Percentiles rank a stretch among this genome's conserved stretches.
phyloP scores from a whole-genome alignment of 1,139 yeast species.

The Yamadazyma buinensis region DNA sequence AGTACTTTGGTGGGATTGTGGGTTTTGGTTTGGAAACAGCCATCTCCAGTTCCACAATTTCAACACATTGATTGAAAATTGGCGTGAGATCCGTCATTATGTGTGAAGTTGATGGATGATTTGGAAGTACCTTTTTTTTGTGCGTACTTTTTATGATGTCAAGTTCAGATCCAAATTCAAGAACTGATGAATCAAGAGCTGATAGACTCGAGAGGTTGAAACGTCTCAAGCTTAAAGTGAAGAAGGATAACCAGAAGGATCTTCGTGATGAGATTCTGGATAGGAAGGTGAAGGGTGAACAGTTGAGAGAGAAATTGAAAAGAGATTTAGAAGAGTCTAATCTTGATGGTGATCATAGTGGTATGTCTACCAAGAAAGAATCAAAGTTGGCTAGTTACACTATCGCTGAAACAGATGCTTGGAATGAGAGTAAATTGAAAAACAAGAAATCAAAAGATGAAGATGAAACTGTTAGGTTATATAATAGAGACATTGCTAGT shows the following conservation, averaged over 20 bases:
- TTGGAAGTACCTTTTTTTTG: too few relatives aligned
- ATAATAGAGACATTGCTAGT: conserved; percentile 42
- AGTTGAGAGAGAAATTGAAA: conserved; percentile 2
- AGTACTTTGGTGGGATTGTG: conserved; percentile 8
- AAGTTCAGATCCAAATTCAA: too few relatives aligned
- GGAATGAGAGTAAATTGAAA: conserved; percentile 39
- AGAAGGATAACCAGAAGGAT: conserved; percentile 11
- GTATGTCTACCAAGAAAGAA: conserved; percentile 1
- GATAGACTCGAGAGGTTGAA: conserved; percentile 8
- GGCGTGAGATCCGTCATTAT: conserved; percentile 54
- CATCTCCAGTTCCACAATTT: conserved; percentile 35
- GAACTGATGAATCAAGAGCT: background rate
- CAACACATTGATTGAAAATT: conserved; percentile 46
- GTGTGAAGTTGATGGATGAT: too few relatives aligned
- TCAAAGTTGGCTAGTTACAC: conserved; percentile 50
- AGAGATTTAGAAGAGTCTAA: background rate
- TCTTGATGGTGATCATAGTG: background rate
- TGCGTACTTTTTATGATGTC: too few relatives aligned
- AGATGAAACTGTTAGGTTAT: conserved; percentile 54
- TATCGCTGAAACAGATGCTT: conserved; percentile 62
- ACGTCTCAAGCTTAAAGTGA: conserved; percentile 7
- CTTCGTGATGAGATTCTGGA: conserved; percentile 3
- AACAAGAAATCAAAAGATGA: conserved; percentile 11
- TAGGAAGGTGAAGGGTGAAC: conserved; percentile 2
- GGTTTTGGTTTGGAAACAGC: conserved; percentile 2